These are phyloP conservation scores for Pholiota conissans DNA, from an alignment of 768 basidiomycete genomes.

Conservation along the genomic window DNA sequence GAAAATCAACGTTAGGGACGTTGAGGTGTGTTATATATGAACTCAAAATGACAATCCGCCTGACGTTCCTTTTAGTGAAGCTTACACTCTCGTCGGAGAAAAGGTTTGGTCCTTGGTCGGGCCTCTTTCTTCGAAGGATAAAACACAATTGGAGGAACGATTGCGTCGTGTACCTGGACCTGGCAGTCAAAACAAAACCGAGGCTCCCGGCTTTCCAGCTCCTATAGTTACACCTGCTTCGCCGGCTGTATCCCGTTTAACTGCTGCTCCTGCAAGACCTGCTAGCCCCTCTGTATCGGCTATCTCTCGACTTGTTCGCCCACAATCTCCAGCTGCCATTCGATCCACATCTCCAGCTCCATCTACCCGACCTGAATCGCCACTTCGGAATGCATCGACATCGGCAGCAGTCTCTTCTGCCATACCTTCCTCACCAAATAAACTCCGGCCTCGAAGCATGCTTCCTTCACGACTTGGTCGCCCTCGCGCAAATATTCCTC, in stretches of 20 bases:
- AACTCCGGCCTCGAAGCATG: conserved; percentile 62
- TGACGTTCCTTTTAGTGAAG: conserved; percentile 60
- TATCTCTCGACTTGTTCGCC: conserved; percentile 37
- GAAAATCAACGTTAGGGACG: conserved; percentile 81
- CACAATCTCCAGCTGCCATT: conserved; percentile 46
- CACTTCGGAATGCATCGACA: conserved; percentile 29
- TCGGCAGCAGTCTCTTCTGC: conserved; percentile 24
- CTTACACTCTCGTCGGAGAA: conserved; percentile 81
- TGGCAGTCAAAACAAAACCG: conserved; percentile 45
- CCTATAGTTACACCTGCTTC: conserved; percentile 45
- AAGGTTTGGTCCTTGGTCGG: conserved; percentile 83
- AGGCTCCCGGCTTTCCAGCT: conserved; percentile 33
- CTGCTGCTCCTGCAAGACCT: conserved; percentile 32
- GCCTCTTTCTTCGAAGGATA: conserved; percentile 77
- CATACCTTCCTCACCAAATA: conserved; percentile 42
- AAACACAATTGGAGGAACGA: conserved; percentile 89
- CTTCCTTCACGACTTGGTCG: conserved; percentile 75
- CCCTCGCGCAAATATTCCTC: conserved; percentile 52
- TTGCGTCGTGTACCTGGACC: conserved; percentile 79
- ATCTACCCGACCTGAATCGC: conserved; percentile 41
- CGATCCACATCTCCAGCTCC: conserved; percentile 44
- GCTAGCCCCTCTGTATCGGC: conserved; percentile 31
- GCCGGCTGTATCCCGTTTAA: conserved; percentile 46
- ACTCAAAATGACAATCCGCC: neutral
- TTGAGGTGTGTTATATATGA: conserved; percentile 58